These are phyloP conservation scores for Coemansia furcata DNA, from an alignment of 192 early-diverging fungal species.

Conservation along the genomic window DNA sequence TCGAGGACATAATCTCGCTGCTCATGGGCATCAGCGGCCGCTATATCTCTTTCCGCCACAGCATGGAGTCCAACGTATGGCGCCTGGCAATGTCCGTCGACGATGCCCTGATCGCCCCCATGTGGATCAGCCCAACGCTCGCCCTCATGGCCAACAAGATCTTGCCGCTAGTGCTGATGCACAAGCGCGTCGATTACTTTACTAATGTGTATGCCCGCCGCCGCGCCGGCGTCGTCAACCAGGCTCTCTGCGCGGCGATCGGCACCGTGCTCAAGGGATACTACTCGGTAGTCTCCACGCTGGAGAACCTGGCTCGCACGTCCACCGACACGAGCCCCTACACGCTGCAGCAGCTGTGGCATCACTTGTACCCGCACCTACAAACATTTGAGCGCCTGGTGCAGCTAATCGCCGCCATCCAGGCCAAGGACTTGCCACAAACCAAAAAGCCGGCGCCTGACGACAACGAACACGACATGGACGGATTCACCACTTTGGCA, in stretches of 20 bases:
- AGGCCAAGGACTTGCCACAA: constrained; percentile 30
- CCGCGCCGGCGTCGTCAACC: constrained; percentile 81
- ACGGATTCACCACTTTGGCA: constrained; percentile 20
- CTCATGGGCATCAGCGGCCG: constrained; percentile 86
- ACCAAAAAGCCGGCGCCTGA: constrained; percentile 9
- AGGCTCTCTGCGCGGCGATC: constrained; percentile 88
- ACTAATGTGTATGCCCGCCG: constrained; percentile 68
- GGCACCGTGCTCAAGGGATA: constrained; percentile 79
- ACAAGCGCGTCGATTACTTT: constrained; percentile 74
- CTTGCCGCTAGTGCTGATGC: constrained; percentile 74
- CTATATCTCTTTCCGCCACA: constrained; percentile 55
- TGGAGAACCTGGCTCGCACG: constrained; percentile 80
- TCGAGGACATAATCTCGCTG: constrained; percentile 88
- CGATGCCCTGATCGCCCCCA: constrained; percentile 55
- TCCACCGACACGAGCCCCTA: constrained; percentile 59
- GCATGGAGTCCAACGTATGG: constrained; percentile 38
- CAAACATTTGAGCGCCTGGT: constrained; percentile 56
- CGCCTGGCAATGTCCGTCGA: constrained; percentile 39
- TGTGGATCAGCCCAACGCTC: constrained; percentile 53
- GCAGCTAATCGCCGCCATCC: constrained; percentile 54
- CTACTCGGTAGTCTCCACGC: constrained; percentile 75
- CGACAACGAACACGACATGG: constrained; percentile 3
- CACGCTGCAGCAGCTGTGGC: constrained; percentile 91
- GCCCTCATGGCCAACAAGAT: constrained; percentile 73
- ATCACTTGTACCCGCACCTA: constrained; percentile 79